Conservation (phyloP, 2,329 filamentous ascomycete species). For the Neonectria magnoliae region DNA sequence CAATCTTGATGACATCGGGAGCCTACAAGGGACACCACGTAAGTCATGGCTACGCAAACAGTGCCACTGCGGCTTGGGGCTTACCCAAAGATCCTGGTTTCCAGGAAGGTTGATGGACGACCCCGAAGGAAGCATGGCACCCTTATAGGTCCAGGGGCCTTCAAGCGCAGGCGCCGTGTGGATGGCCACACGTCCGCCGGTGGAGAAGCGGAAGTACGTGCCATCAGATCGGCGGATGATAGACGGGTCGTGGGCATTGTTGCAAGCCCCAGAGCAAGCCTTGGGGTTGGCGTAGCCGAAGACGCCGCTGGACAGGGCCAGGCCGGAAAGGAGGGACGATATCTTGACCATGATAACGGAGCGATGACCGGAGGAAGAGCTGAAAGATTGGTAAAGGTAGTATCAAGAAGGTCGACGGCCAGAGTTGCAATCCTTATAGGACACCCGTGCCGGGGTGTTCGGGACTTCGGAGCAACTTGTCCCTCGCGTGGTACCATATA, state of each 20-base stretch:
- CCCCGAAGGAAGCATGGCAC: conserved; percentile 49
- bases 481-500: neutral
- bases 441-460: neutral
- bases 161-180: conserved; percentile 48
- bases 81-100: conserved; percentile 57
- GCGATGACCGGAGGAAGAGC: neutral
- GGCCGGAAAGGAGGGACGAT: conserved; percentile 11
- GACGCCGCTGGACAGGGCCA: conserved; percentile 11
- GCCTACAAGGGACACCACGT: conserved; percentile 15
- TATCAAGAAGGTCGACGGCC: neutral
- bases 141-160: conserved; percentile 55
- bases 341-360: conserved; percentile 21
- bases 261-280: conserved; percentile 51
- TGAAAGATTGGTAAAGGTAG: neutral
- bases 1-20: conserved; percentile 52
- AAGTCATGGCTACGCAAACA: neutral
- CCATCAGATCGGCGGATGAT: conserved; percentile 52
- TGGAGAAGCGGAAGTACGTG: conserved; percentile 55
- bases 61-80: neutral
- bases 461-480: neutral
- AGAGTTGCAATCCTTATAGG: neutral
- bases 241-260: conserved; percentile 50
- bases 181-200: conserved; percentile 52
- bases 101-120: conserved; percentile 53
- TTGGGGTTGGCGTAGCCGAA: conserved; percentile 44